Base-by-base conservation (phyloP, 441 rosid genomes). In the Dalechampia spathulata region DNA sequence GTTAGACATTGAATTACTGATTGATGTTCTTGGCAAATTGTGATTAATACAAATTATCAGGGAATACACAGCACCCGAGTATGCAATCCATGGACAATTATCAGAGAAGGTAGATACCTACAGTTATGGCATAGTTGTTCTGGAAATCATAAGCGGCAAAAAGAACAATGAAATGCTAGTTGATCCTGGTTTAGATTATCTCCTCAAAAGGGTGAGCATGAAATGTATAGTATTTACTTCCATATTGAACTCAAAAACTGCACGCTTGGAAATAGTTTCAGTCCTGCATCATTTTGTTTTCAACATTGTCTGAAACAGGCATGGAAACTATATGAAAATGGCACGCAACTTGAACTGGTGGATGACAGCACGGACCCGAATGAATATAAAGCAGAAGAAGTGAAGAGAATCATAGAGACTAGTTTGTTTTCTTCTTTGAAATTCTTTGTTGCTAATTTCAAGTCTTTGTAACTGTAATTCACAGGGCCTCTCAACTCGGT, bases 11-110 rank as follows among this genome's bases (percentile, higher is more conserved):
- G 7, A 11, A 30, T 3, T 30, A 19, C 17, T 12, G n/a, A 16
- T 12, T 34, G 4, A 7, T 45, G 8, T 47, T 19, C 55, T 50
- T 28, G 1, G 6, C 41, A 14, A 43, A 44, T 7, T n/a, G 6
- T 43, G 20, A 56, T 14, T 37, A 44, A 44, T 34, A 21, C 43
- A 2, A 30, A 3, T 30, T 4, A 30, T 30, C 64, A 71, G 82
- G 61, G 76, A 78, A 42, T 77, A 73, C 57, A 77, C 76, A 30
- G 70, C 78, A 34, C 82, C 78, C 2, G 82, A 71, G 40, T 77
- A 77, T 61, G 76, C 76, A 57, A 43, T 77, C 15, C 69, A 74
- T 27, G 82, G 78, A 14, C 76, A 74, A 32, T 52, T 77, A 52
- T 68, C 75, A 69, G 64, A 26, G 4, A 70, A 70, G 23, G 75